Percentiles rank a stretch among this genome's conserved stretches.
These are phyloP conservation scores for Diplodia sapinea DNA, from an alignment of 2,329 filamentous ascomycete species.

Conservation along the genomic window DNA sequence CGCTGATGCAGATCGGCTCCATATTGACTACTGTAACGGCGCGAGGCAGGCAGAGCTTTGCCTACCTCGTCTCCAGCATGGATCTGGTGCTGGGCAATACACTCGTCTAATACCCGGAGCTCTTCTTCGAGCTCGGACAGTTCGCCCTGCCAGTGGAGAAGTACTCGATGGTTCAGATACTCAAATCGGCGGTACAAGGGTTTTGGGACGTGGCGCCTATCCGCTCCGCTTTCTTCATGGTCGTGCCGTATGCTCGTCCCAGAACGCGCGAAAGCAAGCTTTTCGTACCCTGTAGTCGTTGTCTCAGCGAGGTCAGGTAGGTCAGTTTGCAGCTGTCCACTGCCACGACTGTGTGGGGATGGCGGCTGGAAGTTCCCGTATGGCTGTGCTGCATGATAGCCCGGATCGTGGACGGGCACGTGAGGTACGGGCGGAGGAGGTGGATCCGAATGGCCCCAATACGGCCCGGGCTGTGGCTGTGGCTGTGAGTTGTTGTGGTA, in stretches of 20 bases:
- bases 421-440: conserved; percentile 24
- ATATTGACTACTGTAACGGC: conserved; percentile 61
- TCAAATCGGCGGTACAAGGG: conserved; percentile 86
- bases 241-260: conserved; percentile 38
- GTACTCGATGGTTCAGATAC: conserved; percentile 77
- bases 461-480: conserved; percentile 27
- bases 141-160: conserved; percentile 86
- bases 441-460: conserved; percentile 25
- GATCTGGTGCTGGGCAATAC: conserved; percentile 53
- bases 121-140: conserved; percentile 81
- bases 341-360: conserved; percentile 11
- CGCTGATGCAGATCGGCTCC: conserved; percentile 65
- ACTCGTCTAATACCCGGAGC: conserved; percentile 70
- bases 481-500: conserved; percentile 10
- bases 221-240: conserved; percentile 31
- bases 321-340: conserved; percentile 29
- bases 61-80: conserved; percentile 36
- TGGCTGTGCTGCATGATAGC: conserved; percentile 20
- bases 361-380: conserved; percentile 30
- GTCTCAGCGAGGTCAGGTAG: conserved; percentile 37
- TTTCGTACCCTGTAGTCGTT: conserved; percentile 47
- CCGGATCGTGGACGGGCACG: conserved; percentile 27
- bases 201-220: conserved; percentile 34
- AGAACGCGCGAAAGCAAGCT: conserved; percentile 46
- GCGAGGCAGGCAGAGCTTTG: conserved; percentile 59